Percentiles rank a stretch among this genome's conserved stretches.
Conservation (phyloP, 768 basidiomycete species). For the Harrya chromipes region DNA sequence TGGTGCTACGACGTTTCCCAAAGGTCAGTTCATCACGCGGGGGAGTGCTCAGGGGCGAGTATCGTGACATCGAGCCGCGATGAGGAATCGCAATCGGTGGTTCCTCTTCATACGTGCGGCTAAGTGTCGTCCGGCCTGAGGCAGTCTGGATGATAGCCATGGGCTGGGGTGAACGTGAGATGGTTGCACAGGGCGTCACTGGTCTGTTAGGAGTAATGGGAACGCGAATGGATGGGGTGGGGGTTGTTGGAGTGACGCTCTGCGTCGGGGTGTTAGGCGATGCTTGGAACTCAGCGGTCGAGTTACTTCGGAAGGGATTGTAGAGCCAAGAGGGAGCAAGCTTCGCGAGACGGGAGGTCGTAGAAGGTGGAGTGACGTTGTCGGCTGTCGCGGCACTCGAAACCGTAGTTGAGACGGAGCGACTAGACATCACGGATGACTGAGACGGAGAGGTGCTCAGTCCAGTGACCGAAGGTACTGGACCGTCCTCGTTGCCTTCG, state of each 20-base stretch:
- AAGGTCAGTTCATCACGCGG: constrained; percentile 62
- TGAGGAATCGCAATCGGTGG: constrained; percentile 37
- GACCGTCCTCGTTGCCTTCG: constrained; percentile 34
- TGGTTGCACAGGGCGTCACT: constrained; percentile 29
- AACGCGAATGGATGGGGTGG: constrained; percentile 27
- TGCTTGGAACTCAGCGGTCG: constrained; percentile 47
- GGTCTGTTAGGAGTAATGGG: constrained; percentile 29
- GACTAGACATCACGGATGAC: constrained; percentile 54
- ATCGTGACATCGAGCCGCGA: constrained; percentile 47
- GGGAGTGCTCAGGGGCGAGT: constrained; percentile 66
- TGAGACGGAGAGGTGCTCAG: constrained; percentile 67
- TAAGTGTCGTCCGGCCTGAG: constrained; percentile 45
- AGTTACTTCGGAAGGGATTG: constrained; percentile 65
- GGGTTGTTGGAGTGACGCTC: constrained; percentile 24
- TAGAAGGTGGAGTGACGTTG: constrained; percentile 23
- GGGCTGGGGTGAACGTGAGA: constrained; percentile 40
- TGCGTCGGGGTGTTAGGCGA: constrained; percentile 52
- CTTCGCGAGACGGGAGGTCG: constrained; percentile 47
- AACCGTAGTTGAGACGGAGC: constrained; percentile 44
- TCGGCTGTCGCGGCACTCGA: constrained; percentile 20
- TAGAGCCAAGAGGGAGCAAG: constrained; percentile 78
- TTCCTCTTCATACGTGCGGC: constrained; percentile 61
- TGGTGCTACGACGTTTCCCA: constrained; percentile 52
- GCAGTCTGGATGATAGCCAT: constrained; percentile 38
- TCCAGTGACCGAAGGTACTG: constrained; percentile 32